Base-by-base conservation (phyloP, 2,329 filamentous ascomycete genomes). In the Rasamsonia emersonii region DNA sequence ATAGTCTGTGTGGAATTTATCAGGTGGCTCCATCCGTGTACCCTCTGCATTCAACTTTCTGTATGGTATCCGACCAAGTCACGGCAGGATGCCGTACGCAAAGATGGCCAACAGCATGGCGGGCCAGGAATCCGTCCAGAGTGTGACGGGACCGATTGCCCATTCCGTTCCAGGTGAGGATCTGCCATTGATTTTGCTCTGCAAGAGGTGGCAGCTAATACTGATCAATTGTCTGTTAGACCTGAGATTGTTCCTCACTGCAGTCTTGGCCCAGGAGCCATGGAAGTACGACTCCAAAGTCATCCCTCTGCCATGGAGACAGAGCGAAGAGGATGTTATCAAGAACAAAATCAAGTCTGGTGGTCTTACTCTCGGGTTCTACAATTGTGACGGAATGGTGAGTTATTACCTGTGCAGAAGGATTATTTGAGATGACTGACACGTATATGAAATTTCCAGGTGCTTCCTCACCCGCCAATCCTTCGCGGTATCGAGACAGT, bases 391-490 rank as follows among this genome's bases (percentile, higher is more conserved):
- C 15, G 18, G 28, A 30, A 30, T 13, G 17, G 19, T 24, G 11
- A n/a, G 17, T n/a, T 4, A n/a, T n/a, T n/a, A n/a, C n/a, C n/a
- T n/a, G n/a, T n/a, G n/a, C n/a, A n/a, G n/a, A n/a, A n/a, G n/a
- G n/a, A n/a, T n/a, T n/a, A n/a, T n/a, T n/a, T n/a, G n/a, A n/a
- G n/a, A n/a, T n/a, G n/a, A n/a, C n/a, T n/a, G n/a, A n/a, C n/a
- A n/a, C n/a, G n/a, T n/a, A n/a, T n/a, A n/a, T n/a, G n/a, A n/a
- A n/a, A n/a, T n/a, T n/a, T n/a, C n/a, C n/a, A n/a, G n/a, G n/a
- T n/a, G n/a, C n/a, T n/a, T 3, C 77, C 77, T 0, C 78, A 79
- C 18, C 76, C 78, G 3, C 77, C 78, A 0, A 66, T 82, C 3
- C 53, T 63, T 0, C 64, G 76, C 5, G 77, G 73, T 1, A 50